Percentiles rank a stretch among this genome's conserved stretches.
Conservation (phyloP, 352 stramenopile species). For the Peronospora destructor region DNA sequence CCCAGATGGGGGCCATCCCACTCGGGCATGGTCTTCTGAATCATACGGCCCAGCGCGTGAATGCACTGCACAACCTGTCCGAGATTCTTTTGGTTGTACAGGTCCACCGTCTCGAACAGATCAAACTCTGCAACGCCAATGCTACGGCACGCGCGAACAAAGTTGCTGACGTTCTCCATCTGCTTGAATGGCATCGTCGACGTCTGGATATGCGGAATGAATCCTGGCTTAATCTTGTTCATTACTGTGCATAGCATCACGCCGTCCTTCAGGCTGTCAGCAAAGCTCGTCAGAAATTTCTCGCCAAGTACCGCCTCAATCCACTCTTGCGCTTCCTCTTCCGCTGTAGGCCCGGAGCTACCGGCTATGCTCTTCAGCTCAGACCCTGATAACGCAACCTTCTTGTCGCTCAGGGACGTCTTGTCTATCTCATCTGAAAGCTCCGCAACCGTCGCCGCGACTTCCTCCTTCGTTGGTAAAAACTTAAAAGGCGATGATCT, state of each 20-base stretch:
- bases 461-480: conserved; percentile 27
- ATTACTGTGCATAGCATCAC: conserved; percentile 70
- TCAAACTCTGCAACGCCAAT: conserved; percentile 85
- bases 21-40: conserved; percentile 71
- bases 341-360: conserved; percentile 25
- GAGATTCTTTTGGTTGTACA: conserved; percentile 86
- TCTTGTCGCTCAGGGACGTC: conserved; percentile 26
- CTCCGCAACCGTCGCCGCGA: conserved; percentile 38
- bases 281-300: conserved; percentile 62
- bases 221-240: conserved; percentile 63
- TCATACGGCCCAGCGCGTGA: conserved; percentile 66
- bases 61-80: conserved; percentile 80
- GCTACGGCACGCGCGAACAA: conserved; percentile 69
- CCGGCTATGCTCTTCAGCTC: conserved; percentile 37
- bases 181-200: conserved; percentile 83
- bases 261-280: conserved; percentile 71
- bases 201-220: conserved; percentile 52
- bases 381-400: conserved; percentile 29
- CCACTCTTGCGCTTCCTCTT: conserved; percentile 71
- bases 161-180: conserved; percentile 87
- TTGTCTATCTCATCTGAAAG: conserved; percentile 41
- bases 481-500: conserved; percentile 22
- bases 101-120: conserved; percentile 87
- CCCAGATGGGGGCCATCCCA: conserved; percentile 62
- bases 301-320: conserved; percentile 70